A percentile compares a stretch with the other conserved stretches of the same genome.
These are phyloP conservation scores for Macrotyloma uniflorum DNA, from an alignment of 306 rosid genomes.

Conservation along the genomic window DNA sequence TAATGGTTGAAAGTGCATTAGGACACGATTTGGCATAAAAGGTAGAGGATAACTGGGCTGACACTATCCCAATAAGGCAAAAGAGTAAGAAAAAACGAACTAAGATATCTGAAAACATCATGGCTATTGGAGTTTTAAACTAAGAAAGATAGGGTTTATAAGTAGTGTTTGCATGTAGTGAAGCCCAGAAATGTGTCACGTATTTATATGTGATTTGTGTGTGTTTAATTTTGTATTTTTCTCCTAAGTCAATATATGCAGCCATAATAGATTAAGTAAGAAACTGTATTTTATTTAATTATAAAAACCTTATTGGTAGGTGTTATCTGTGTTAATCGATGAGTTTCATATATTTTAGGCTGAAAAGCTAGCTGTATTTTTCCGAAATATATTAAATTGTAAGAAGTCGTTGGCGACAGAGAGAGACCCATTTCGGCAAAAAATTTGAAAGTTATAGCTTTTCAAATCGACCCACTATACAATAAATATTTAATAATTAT, in stretches of 20 bases:
- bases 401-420: background rate
- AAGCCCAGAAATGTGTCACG: background rate
- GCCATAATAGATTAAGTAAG: background rate
- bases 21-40: conserved; percentile 62
- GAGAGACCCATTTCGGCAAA: background rate
- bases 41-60: conserved; percentile 61
- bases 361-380: background rate
- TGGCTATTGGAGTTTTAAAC: background rate
- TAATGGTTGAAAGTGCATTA: conserved; percentile 60
- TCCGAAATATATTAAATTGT: conserved; percentile 9
- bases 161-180: conserved; percentile 8
- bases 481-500: background rate
- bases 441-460: background rate
- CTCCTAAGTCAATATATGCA: conserved; percentile 14
- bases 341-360: background rate
- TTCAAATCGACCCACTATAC: background rate
- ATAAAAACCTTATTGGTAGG: background rate
- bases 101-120: conserved; percentile 7
- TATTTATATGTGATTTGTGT: conserved; percentile 35
- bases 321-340: background rate
- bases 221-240: conserved; percentile 8
- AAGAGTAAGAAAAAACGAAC: conserved; percentile 27
- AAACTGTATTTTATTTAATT: background rate
- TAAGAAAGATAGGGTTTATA: background rate
- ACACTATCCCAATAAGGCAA: conserved; percentile 40